Evolutionary conservation across 169 alveolate genomes (phyloP).

Genomic region (Cryptosporidium sp.): DNA sequence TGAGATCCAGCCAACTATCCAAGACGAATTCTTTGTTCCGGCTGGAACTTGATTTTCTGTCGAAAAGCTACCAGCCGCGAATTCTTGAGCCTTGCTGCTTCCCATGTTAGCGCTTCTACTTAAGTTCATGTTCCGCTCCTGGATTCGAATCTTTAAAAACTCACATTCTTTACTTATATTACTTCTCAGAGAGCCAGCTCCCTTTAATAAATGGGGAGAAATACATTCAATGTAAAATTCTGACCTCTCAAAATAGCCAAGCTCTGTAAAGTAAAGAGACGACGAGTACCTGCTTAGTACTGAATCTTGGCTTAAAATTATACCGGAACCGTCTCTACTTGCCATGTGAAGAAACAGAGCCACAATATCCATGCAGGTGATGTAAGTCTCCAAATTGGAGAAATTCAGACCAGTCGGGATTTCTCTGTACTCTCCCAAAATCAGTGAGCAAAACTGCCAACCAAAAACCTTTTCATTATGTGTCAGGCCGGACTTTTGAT

Average conservation of each 20-base stretch:
- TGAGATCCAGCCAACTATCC: constrained; percentile 75
- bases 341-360: constrained; percentile 1
- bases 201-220: not conserved
- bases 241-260: constrained; percentile 40
- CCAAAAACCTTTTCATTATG: constrained; percentile 33
- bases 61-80: not conserved
- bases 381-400: constrained; percentile 10
- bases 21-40: constrained; percentile 27
- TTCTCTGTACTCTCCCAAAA: constrained; percentile 32
- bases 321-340: not conserved
- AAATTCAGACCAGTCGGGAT: constrained; percentile 6
- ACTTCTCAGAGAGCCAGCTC: not conserved
- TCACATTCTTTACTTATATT: constrained; percentile 12
- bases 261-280: constrained; percentile 44
- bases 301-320: not conserved
- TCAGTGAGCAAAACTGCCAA: constrained; percentile 37
- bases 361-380: constrained; percentile 36
- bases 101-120: not conserved
- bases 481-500: not conserved
- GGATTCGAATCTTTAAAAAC: constrained; percentile 27
- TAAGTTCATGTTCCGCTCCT: constrained; percentile 13
- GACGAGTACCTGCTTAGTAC: constrained; percentile 11
- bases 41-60: not conserved
- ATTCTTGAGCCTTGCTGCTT: not conserved
- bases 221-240: constrained; percentile 19